Conservation (phyloP, 2,329 filamentous ascomycete species). For the Ilyonectria destructans region DNA sequence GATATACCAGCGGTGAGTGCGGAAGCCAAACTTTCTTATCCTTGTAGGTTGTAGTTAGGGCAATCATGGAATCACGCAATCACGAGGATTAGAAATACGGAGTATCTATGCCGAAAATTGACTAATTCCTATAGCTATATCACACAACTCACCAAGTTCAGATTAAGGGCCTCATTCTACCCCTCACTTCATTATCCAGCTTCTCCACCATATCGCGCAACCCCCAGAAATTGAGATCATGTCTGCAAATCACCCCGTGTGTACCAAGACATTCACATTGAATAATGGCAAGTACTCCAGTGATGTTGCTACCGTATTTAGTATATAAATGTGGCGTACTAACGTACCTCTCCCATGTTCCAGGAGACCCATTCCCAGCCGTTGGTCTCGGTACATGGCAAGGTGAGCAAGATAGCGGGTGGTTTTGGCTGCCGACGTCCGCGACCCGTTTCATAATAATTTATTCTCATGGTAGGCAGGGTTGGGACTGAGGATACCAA, state of each 20-base stretch:
- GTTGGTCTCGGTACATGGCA: background rate
- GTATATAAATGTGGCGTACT: background rate
- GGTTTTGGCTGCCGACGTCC: background rate
- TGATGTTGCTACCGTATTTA: background rate
- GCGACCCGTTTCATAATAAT: background rate
- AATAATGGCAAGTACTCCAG: background rate
- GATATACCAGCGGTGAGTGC: too few species aligned
- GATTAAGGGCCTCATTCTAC: too few species aligned
- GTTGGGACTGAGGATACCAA: background rate
- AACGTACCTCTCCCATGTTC: background rate
- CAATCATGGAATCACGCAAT: too few species aligned
- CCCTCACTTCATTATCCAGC: too few species aligned
- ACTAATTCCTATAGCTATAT: too few species aligned
- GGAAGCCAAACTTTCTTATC: too few species aligned
- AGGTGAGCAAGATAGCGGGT: background rate
- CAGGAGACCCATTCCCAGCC: background rate
- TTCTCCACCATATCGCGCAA: too few species aligned
- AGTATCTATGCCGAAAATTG: too few species aligned
- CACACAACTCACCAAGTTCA: too few species aligned
- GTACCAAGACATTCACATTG: background rate
- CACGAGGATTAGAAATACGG: too few species aligned
- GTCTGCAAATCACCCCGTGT: background rate
- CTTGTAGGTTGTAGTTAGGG: too few species aligned
- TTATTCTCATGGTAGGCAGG: background rate
- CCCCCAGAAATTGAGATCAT: too few species aligned